Evolutionary conservation across 78 protist species (phyloP), one percentile per base, ranked within the genome.

Genomic region (Guillardia theta): DNA sequence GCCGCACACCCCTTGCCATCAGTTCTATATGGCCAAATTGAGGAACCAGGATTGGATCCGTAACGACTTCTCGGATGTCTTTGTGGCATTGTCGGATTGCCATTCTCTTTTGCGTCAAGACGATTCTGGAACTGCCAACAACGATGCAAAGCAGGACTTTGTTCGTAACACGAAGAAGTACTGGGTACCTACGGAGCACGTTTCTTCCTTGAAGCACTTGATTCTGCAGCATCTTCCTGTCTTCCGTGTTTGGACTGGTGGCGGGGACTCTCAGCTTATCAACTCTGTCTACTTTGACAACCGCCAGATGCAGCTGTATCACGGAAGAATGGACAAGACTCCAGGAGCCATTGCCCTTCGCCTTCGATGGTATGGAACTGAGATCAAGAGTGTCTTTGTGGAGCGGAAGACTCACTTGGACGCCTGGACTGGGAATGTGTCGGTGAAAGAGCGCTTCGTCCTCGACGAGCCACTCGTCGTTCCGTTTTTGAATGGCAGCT

Each of bases 121-220:
- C 41, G 22, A 24, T 33, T 24, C 83, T 12, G 83, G 83, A 12
- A 12, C 9, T 24, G 39, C 21, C 39, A 58, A 70, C 83, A 70
- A 36, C 41, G 83, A 70, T 43, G 83, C 83, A 4, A 70, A 70
- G 83, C 83, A 70, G 83, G 83, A 70, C 41, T 70, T 70, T 6
- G 83, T 70, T 12, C 83, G 83, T 43, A 70, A 70, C 83, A 70
- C 83, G n/a, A 70, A 70, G 83, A 70, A 70, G 83, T 70, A 70
- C 83, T 70, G 83, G 83, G 83, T 70, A 1, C 36, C 83, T 15
- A 70, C 83, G 9, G 83, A 70, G 83, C 83, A 70, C 83, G 83
- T 70, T 4, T 70, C 83, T 36, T 70, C 83, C 36, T 22, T 70
- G 0, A 70, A 70, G 41, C 83, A 70, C 36, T 43, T 70, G 3